Percentiles rank a stretch among this genome's conserved stretches.
Evolutionary conservation across 495 filamentous ascomycete species (phyloP).

Genomic region (Durotheca rogersii): DNA sequence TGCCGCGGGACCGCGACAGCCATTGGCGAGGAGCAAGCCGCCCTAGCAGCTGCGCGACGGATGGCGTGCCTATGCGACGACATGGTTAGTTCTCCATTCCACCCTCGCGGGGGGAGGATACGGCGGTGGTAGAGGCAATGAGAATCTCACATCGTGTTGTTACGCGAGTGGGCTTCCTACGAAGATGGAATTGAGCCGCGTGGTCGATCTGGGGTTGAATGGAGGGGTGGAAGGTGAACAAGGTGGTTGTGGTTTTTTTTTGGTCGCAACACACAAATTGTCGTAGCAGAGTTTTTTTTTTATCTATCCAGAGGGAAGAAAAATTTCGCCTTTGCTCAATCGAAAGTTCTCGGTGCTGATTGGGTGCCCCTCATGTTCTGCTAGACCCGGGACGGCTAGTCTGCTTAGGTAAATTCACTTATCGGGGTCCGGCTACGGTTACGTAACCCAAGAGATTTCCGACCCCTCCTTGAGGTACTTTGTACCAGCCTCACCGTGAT

Average conservation of each 20-base stretch:
- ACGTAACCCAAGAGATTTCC: neutral
- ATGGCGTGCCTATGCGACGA: constrained; percentile 50
- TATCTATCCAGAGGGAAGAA: constrained; percentile 3
- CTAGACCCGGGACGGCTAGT: neutral
- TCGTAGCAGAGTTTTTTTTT: neutral
- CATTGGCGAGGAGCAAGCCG: constrained; percentile 52
- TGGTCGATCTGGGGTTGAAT: too few relatives aligned
- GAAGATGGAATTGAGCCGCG: too few relatives aligned
- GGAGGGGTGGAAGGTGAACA: too few relatives aligned
- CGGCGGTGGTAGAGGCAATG: neutral
- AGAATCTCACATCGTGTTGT: neutral
- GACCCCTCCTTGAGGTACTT: neutral
- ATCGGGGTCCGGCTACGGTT: neutral
- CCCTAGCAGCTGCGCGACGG: constrained; percentile 58
- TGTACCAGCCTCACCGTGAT: too few relatives aligned
- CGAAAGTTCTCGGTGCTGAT: neutral
- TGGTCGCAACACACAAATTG: neutral
- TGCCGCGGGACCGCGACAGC: constrained; percentile 46
- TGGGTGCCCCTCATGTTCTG: neutral
- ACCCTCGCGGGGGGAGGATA: neutral
- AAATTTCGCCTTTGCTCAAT: constrained; percentile 12
- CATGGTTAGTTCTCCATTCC: constrained; percentile 7
- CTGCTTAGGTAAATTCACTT: neutral
- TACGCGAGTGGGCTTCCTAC: neutral
- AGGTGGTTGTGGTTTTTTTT: too few relatives aligned